These are phyloP conservation scores for Symbiodinium pilosum DNA, from an alignment of 73 alveolate species.

Conservation along the genomic window DNA sequence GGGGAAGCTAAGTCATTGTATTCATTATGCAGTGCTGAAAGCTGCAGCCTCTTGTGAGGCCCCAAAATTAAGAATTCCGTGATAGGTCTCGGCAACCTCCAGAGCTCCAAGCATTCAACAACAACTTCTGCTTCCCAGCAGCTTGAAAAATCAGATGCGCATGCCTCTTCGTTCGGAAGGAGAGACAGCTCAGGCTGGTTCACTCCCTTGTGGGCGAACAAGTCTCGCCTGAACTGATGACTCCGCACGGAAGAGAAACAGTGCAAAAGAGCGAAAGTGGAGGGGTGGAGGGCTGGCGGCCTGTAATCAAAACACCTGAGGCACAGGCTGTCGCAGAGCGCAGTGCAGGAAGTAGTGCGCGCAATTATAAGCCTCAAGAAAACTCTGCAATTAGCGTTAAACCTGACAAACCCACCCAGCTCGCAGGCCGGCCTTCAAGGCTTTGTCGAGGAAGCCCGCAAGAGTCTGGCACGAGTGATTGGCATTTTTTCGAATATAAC, in stretches of 20 bases:
- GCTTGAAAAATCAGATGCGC: no score
- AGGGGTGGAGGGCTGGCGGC: no score
- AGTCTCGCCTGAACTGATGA: constrained; percentile 36
- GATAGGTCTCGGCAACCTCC: constrained; percentile 31
- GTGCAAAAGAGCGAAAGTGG: background rate
- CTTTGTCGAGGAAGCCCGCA: constrained; percentile 53
- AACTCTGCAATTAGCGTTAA: background rate
- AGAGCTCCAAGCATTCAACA: background rate
- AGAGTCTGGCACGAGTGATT: no score
- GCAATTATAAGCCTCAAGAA: constrained; percentile 64
- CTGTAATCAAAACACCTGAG: background rate
- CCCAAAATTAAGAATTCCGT: constrained; percentile 57
- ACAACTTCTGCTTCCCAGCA: background rate
- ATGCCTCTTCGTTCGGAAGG: constrained; percentile 81
- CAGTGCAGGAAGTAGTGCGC: constrained; percentile 78
- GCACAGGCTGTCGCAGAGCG: constrained; percentile 47
- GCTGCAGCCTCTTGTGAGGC: constrained; percentile 50
- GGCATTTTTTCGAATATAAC: background rate
- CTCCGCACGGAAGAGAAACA: no score
- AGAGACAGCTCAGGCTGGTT: constrained; percentile 64
- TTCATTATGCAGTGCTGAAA: background rate
- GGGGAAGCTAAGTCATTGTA: no score
- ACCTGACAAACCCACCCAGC: no score
- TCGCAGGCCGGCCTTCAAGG: constrained; percentile 30
- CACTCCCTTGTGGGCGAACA: constrained; percentile 70